Conservation (phyloP, 768 basidiomycete species). For the Lenzites betulinus region DNA sequence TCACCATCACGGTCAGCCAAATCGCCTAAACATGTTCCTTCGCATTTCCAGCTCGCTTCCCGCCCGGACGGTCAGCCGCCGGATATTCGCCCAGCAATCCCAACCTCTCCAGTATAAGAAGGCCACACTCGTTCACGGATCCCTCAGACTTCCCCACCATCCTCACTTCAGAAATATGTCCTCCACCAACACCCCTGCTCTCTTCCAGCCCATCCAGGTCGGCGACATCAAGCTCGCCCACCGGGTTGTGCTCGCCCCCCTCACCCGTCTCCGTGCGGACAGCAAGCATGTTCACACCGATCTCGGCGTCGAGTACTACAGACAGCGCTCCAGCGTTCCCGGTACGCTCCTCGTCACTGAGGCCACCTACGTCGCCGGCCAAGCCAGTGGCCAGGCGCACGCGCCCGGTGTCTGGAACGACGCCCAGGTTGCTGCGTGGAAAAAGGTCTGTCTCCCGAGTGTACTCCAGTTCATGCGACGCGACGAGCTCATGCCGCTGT, state of each 20-base stretch:
- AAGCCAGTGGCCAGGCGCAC: conserved; percentile 50
- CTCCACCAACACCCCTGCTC: conserved; percentile 25
- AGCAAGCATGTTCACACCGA: conserved; percentile 38
- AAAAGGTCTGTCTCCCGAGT: conserved; percentile 35
- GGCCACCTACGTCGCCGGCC: conserved; percentile 51
- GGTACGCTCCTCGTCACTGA: conserved; percentile 62
- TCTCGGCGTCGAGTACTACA: conserved; percentile 48
- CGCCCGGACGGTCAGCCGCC: neutral
- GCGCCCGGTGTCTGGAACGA: conserved; percentile 68
- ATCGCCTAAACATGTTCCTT: too few relatives aligned
- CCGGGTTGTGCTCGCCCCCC: conserved; percentile 55
- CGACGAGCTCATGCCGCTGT: too few relatives aligned
- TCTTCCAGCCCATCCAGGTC: conserved; percentile 51
- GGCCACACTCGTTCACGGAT: neutral
- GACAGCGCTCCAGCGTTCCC: conserved; percentile 46
- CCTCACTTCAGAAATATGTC: neutral
- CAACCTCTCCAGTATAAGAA: neutral
- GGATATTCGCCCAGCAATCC: neutral
- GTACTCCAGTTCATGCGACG: too few relatives aligned
- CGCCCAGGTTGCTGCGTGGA: conserved; percentile 58
- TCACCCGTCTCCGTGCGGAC: conserved; percentile 48
- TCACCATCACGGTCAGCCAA: neutral
- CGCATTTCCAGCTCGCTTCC: too few relatives aligned
- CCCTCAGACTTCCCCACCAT: neutral
- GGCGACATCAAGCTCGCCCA: conserved; percentile 47